These are phyloP conservation scores for Oryza officinalis DNA, from an alignment of 176 grass and related monocot species.

Conservation along the genomic window DNA sequence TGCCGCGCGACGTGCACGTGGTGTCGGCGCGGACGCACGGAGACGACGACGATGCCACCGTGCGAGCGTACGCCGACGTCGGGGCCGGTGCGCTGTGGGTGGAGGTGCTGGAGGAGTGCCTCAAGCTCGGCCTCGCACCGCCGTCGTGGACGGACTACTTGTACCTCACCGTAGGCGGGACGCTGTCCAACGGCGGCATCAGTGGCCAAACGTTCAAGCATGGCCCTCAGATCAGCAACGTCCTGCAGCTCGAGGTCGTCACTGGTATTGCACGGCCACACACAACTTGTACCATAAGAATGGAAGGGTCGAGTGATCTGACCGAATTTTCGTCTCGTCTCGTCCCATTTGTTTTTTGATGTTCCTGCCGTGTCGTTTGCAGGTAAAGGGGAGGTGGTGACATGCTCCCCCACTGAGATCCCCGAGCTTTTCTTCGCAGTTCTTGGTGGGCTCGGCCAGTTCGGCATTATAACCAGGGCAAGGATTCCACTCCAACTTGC, in stretches of 20 bases:
- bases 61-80: constrained; percentile 63
- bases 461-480: constrained; percentile 91
- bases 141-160: constrained; percentile 89
- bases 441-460: constrained; percentile 85
- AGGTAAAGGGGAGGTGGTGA: constrained; percentile 81
- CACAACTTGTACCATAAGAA: constrained; percentile 10
- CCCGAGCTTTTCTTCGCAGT: constrained; percentile 81
- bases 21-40: not conserved
- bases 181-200: constrained; percentile 88
- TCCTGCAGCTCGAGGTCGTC: constrained; percentile 80
- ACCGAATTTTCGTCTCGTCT: not conserved
- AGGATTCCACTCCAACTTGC: constrained; percentile 74
- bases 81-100: constrained; percentile 75
- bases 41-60: not conserved
- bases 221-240: constrained; percentile 93
- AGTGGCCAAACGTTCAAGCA: constrained; percentile 94
- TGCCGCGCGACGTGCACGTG: constrained; percentile 47
- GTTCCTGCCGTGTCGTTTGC: constrained; percentile 24
- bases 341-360: constrained; percentile 4
- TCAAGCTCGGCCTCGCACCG: constrained; percentile 66
- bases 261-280: constrained; percentile 52
- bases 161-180: constrained; percentile 86
- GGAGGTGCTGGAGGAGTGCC: constrained; percentile 81
- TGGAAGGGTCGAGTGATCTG: not conserved
- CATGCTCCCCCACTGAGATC: constrained; percentile 72